These are phyloP conservation scores for Cercospora sp. DNA, from an alignment of 2,329 filamentous ascomycete genomes.

Conservation along the genomic window DNA sequence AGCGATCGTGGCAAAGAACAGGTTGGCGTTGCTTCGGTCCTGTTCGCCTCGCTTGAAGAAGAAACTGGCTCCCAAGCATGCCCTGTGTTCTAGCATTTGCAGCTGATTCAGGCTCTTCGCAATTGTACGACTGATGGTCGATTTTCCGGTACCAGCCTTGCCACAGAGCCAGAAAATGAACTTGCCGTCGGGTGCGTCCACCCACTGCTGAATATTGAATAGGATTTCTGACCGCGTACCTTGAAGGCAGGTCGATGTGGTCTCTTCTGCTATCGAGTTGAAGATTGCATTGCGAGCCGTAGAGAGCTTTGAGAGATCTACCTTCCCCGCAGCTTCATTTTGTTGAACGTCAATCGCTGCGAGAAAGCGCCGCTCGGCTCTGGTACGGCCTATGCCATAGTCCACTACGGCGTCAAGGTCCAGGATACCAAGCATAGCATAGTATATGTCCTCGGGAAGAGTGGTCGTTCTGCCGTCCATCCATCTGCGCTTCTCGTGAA, in stretches of 20 bases:
- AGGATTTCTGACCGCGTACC: neutral
- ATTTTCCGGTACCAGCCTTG: neutral
- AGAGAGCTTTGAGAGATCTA: slow-evolving; percentile 6
- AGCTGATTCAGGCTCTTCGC: neutral
- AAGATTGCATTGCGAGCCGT: neutral
- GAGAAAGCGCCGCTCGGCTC: slow-evolving; percentile 21
- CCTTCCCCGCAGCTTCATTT: slow-evolving; percentile 11
- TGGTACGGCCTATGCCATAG: slow-evolving; percentile 21
- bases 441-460: slow-evolving; percentile 23
- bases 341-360: slow-evolving; percentile 13
- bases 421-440: slow-evolving; percentile 25
- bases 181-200: neutral
- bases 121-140: neutral
- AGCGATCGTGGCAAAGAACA: neutral
- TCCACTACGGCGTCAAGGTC: slow-evolving; percentile 16
- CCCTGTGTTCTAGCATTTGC: neutral
- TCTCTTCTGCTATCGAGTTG: neutral
- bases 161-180: neutral
- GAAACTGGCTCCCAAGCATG: neutral
- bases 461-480: slow-evolving; percentile 24
- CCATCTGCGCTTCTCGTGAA: slow-evolving; percentile 24
- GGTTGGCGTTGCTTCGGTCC: neutral
- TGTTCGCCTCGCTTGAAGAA: neutral
- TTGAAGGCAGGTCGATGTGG: neutral
- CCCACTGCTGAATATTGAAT: neutral